Evolutionary conservation across 2,329 filamentous ascomycete genomes (phyloP), one percentile per base, ranked within the genome.

Genomic region (Cladobotryum mycophilum): DNA sequence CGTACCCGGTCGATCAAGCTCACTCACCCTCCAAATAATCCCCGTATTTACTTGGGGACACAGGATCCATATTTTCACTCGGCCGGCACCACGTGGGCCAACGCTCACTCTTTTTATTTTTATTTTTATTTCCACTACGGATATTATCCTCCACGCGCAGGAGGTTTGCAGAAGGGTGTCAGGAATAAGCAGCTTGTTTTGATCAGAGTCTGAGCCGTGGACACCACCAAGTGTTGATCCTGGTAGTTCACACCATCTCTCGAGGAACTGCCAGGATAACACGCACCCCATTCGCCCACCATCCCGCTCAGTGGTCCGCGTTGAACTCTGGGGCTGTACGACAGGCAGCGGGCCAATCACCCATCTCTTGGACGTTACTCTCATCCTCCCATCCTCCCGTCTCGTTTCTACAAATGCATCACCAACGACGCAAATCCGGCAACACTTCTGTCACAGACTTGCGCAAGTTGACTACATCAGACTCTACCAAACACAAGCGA

Each of bases 381-480:
- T 12, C 15, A 12, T 17, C 15, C 7, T 41, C 38, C 38, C 14
- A n/a, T 15, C 20, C n/a, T 18, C 38, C 11, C 15, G 14, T 4
- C 25, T 12, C 36, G 25, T 40, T 15, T 41, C 33, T 53, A 41
- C 38, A 44, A 56, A 81, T 82, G 79, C 76, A 80, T 65, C 78
- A 82, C 64, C 73, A 71, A 53, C 75, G 79, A 60, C 74, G 75
- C 62, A 80, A 74, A 67, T 81, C 79, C 42, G 78, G 79, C 53
- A 78, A 77, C 65, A 71, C 74, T 41, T 79, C 78, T 49, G 71
- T 71, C 66, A 79, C 78, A 40, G 79, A 81, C 58, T 73, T 78
- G 20, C 75, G 78, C 58, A 79, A 76, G 60, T 67, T 73, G 52
- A 65, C 68, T 7, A 66, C 69, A 36, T 67, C 71, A 47, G 76